Evolutionary conservation across 192 early-diverging fungal genomes (phyloP).

Genomic region (Umbelopsis vinacea): DNA sequence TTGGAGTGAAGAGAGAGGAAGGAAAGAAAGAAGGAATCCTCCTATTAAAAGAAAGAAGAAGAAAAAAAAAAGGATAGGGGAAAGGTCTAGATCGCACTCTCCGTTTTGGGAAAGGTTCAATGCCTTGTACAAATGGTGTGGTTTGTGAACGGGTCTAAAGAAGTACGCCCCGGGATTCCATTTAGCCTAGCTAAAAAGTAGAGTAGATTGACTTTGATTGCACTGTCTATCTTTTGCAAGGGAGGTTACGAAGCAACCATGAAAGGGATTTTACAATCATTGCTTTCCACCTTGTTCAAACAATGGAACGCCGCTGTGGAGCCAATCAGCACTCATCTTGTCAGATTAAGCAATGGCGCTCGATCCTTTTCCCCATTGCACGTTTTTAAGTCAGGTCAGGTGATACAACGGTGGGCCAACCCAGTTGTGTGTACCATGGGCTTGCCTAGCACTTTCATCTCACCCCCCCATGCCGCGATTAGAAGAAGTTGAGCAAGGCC

Average conservation of each 20-base stretch:
- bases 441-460: no score
- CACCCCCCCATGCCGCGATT: conserved; percentile 12
- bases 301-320: neutral
- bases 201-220: neutral
- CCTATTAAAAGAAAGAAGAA: neutral
- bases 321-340: conserved; percentile 8
- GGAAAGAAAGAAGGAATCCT: conserved; percentile 8
- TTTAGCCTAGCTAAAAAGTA: neutral
- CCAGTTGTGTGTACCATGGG: no score
- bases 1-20: neutral
- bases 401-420: neutral
- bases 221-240: no score
- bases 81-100: conserved; percentile 20
- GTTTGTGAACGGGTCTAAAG: neutral
- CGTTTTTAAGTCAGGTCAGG: neutral
- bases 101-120: conserved; percentile 24
- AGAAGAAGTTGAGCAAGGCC: conserved; percentile 6
- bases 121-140: conserved; percentile 14
- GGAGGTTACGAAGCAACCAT: no score
- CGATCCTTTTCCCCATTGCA: neutral
- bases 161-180: no score
- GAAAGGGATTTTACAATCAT: neutral
- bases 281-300: neutral
- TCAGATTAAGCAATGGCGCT: conserved; percentile 1
- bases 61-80: neutral